phyloP scores from a whole-genome alignment of 257 asterid genomes.

The Rhazya stricta region DNA sequence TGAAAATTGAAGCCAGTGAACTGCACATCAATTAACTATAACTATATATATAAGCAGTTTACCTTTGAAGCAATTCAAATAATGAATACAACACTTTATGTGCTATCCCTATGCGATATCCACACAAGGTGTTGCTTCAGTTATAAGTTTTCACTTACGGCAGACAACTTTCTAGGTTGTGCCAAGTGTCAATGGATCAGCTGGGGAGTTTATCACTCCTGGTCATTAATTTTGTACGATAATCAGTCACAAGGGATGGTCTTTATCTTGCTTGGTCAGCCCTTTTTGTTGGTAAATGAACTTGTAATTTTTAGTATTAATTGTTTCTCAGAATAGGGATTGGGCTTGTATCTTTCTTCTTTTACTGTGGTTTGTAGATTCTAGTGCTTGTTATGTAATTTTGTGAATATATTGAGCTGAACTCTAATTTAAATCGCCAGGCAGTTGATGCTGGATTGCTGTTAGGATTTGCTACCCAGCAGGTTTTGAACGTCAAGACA shows the following conservation, averaged over 20 bases:
- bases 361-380: not conserved
- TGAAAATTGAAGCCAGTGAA: not conserved
- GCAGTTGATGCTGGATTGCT: not conserved
- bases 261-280: not conserved
- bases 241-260: not conserved
- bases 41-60: not conserved
- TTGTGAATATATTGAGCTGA: not conserved
- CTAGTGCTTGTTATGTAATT: not conserved
- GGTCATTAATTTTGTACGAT: not conserved
- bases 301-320: not conserved
- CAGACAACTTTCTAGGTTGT: not conserved
- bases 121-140: not conserved
- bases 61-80: not conserved
- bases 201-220: not conserved
- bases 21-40: not conserved
- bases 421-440: not conserved
- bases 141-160: not conserved
- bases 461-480: not conserved
- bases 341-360: not conserved
- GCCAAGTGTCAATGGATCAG: not conserved
- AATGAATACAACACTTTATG: not conserved
- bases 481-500: not conserved
- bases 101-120: not conserved
- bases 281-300: not conserved
- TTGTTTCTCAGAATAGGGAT: not conserved